These are phyloP conservation scores for Boletus tomentosulus DNA, from an alignment of 768 basidiomycete species.

Conservation along the genomic window DNA sequence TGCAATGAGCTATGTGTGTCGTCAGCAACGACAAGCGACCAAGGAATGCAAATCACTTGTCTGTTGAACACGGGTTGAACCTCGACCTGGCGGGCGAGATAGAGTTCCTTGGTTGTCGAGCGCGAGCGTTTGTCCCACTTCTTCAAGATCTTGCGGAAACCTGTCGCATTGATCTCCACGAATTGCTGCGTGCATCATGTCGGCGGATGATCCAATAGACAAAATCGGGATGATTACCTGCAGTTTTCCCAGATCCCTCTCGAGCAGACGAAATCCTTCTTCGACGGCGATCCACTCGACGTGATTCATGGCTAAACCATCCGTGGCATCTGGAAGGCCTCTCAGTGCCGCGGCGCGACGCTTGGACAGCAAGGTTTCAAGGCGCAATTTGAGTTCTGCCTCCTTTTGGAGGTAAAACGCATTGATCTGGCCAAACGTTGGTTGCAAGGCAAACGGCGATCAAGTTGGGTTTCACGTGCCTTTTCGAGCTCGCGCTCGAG, in stretches of 20 bases:
- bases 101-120: slow-evolving; percentile 93
- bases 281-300: slow-evolving; percentile 96
- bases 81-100: slow-evolving; percentile 93
- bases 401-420: slow-evolving; percentile 97
- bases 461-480: slow-evolving; percentile 40
- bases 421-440: slow-evolving; percentile 68
- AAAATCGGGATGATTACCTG: slow-evolving; percentile 53
- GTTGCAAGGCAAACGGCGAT: slow-evolving; percentile 3
- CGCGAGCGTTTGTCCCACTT: slow-evolving; percentile 98
- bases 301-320: slow-evolving; percentile 53
- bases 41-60: slow-evolving; percentile 52
- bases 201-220: slow-evolving; percentile 8
- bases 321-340: slow-evolving; percentile 62
- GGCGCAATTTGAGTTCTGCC: slow-evolving; percentile 85
- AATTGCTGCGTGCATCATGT: slow-evolving; percentile 63
- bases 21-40: slow-evolving; percentile 6
- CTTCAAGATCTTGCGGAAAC: slow-evolving; percentile 95
- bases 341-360: slow-evolving; percentile 77
- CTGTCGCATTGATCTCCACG: slow-evolving; percentile 94
- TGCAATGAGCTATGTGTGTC: slow-evolving; percentile 69
- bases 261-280: slow-evolving; percentile 92
- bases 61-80: slow-evolving; percentile 98
- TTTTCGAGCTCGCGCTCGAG: slow-evolving; percentile 97
- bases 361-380: slow-evolving; percentile 91
- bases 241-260: slow-evolving; percentile 90